Evolutionary conservation across 108 stramenopile genomes (phyloP), one percentile per base, ranked within the genome.

Genomic region (Stephanodiscus triporus): DNA sequence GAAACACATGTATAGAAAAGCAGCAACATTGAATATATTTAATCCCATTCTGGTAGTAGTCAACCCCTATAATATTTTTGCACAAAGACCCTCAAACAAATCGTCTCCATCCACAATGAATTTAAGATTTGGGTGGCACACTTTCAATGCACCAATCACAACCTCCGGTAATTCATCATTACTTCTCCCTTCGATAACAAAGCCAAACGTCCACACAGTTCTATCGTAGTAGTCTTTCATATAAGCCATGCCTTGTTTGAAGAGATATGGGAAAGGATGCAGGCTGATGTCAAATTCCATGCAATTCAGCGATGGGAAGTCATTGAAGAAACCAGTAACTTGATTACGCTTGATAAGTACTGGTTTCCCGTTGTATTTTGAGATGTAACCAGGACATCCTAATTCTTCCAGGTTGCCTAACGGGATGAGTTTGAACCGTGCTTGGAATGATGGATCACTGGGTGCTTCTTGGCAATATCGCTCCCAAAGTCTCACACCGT

Each of bases 231-330:
- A 86, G 49, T 76, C 88, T 65, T 92, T 92, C 70, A 95, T 60
- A 63, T 88, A 95, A 19, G 89, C 83, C 68, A 88, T 89, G 6
- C 75, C 93, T 62, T 95, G 89, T 43, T 92, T 91, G 53, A 89
- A 88, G 11, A 95, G 48, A 53, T 89, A 95, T 6, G 93, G 93
- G 53, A 95, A 95, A 1, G 88, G 87, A 51, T 95, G 91, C 26
- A 95, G 72, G 24, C 87, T 90, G 10, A 95, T 85, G 66, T 92
- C 91, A 66, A 95, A 95, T 82, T 91, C 91, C 73, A 91, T 84
- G 9, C 81, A 84, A 43, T 85, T 87, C 49, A 88, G 64, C 10
- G 89, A 87, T 27, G 89, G 91, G 63, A 91, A 89, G 16, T 77
- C 55, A 42, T 78, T 84, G 54, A 95, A 68, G 63, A 91, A 92